Conservation (phyloP, 2,329 filamentous ascomycete species). For the Curvularia verruculosa region DNA sequence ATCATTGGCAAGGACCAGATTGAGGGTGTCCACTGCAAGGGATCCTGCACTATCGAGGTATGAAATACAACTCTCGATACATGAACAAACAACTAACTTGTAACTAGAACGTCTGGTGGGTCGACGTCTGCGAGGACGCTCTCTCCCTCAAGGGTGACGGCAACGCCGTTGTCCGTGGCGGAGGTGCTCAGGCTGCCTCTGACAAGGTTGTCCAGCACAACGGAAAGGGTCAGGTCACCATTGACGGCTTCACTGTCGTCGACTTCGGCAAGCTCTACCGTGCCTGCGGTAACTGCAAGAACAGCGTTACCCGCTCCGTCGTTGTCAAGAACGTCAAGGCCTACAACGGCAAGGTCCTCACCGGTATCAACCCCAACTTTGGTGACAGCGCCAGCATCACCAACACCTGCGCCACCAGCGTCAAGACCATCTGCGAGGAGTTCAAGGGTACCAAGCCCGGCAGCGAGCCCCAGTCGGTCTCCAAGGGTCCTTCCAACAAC, state of each 20-base stretch:
- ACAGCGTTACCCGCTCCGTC: conserved; percentile 52
- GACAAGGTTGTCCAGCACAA: conserved; percentile 56
- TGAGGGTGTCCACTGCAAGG: conserved; percentile 44
- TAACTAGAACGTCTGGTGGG: conserved; percentile 52
- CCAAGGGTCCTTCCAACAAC: conserved; percentile 36
- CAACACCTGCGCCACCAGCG: conserved; percentile 34
- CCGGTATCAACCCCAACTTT: conserved; percentile 61
- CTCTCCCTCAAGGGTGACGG: conserved; percentile 47
- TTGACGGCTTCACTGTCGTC: conserved; percentile 44
- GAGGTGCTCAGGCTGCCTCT: conserved; percentile 47
- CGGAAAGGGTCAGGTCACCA: conserved; percentile 49
- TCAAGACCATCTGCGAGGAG: conserved; percentile 46
- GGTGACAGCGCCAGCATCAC: conserved; percentile 56
- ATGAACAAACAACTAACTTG: conserved; percentile 25
- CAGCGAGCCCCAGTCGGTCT: conserved; percentile 37
- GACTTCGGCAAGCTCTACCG: conserved; percentile 55
- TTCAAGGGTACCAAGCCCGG: conserved; percentile 42
- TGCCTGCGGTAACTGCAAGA: conserved; percentile 58
- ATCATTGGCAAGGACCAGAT: conserved; percentile 61
- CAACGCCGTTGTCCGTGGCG: conserved; percentile 49
- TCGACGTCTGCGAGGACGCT: conserved; percentile 52
- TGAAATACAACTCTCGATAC: not conserved
- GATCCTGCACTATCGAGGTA: conserved; percentile 54
- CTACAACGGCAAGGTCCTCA: conserved; percentile 52
- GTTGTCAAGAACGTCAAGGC: conserved; percentile 55